These are phyloP conservation scores for Dryas integrifolia DNA, from an alignment of 331 rosid species.

Conservation along the genomic window DNA sequence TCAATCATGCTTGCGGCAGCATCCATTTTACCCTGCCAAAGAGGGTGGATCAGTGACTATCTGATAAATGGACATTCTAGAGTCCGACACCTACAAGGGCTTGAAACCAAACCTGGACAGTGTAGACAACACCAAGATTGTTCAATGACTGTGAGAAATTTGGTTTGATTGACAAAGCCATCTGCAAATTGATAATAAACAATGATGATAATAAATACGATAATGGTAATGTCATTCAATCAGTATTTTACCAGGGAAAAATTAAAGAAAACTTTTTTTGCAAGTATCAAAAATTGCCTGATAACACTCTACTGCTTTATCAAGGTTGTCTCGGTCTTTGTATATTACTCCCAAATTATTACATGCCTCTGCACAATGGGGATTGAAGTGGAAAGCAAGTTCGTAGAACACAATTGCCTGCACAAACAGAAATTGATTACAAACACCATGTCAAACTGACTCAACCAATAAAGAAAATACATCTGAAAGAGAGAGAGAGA, in stretches of 20 bases:
- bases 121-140: slow-evolving; percentile 97
- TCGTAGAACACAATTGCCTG: slow-evolving; percentile 98
- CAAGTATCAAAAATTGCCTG: slow-evolving; percentile 55
- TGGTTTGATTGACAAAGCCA: slow-evolving; percentile 87
- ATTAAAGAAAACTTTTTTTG: not conserved
- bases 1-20: slow-evolving; percentile 98
- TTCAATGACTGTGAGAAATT: slow-evolving; percentile 95
- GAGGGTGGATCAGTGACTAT: slow-evolving; percentile 24
- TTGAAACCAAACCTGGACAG: slow-evolving; percentile 75
- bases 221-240: slow-evolving; percentile 4
- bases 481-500: slow-evolving; percentile 14
- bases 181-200: slow-evolving; percentile 39
- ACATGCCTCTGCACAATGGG: slow-evolving; percentile 97
- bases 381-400: slow-evolving; percentile 97
- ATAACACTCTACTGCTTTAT: slow-evolving; percentile 97
- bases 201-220: slow-evolving; percentile 3
- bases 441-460: not conserved
- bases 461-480: slow-evolving; percentile 22
- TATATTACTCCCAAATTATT: slow-evolving; percentile 96
- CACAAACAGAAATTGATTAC: slow-evolving; percentile 27
- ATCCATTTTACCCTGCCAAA: slow-evolving; percentile 92
- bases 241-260: not conserved
- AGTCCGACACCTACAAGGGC: slow-evolving; percentile 18
- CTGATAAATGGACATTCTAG: slow-evolving; percentile 15
- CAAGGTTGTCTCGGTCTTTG: slow-evolving; percentile 96